These are phyloP conservation scores for Phytophthora sojae DNA, from an alignment of 352 stramenopile genomes.

Conservation along the genomic window DNA sequence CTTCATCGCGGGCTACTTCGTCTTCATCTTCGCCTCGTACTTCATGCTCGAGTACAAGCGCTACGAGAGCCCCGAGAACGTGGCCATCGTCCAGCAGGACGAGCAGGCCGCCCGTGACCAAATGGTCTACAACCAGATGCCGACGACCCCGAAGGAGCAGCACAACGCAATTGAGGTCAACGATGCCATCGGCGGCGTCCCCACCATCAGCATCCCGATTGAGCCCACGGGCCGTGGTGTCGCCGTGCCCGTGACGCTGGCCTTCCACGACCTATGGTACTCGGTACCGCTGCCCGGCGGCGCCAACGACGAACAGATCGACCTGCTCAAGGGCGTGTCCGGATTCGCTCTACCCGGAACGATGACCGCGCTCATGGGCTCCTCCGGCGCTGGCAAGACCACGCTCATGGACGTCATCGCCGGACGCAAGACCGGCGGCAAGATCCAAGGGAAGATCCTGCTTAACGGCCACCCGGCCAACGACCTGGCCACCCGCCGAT, in stretches of 20 bases:
- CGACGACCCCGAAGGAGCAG: constrained; percentile 22
- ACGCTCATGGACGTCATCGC: constrained; percentile 36
- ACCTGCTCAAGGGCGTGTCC: constrained; percentile 49
- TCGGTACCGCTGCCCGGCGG: constrained; percentile 38
- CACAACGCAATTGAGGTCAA: background rate
- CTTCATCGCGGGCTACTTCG: constrained; percentile 46
- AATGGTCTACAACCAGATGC: constrained; percentile 31
- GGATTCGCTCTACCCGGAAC: constrained; percentile 46
- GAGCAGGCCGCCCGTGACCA: constrained; percentile 16
- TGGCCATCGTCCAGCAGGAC: constrained; percentile 29
- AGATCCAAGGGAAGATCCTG: constrained; percentile 70
- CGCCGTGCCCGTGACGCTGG: constrained; percentile 40
- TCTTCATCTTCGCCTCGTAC: constrained; percentile 38
- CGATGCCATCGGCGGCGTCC: background rate
- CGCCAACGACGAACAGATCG: constrained; percentile 28
- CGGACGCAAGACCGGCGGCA: constrained; percentile 34
- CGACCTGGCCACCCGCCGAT: constrained; percentile 52
- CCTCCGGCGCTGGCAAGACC: constrained; percentile 72
- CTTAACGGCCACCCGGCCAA: constrained; percentile 81
- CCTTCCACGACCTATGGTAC: constrained; percentile 54
- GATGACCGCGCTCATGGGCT: constrained; percentile 62
- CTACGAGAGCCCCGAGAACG: constrained; percentile 38
- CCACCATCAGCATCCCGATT: constrained; percentile 25
- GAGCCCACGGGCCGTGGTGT: constrained; percentile 29
- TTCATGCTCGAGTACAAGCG: too few species aligned